Base-by-base conservation (phyloP, 208 protist species). In the Wallacemonas sp. region DNA sequence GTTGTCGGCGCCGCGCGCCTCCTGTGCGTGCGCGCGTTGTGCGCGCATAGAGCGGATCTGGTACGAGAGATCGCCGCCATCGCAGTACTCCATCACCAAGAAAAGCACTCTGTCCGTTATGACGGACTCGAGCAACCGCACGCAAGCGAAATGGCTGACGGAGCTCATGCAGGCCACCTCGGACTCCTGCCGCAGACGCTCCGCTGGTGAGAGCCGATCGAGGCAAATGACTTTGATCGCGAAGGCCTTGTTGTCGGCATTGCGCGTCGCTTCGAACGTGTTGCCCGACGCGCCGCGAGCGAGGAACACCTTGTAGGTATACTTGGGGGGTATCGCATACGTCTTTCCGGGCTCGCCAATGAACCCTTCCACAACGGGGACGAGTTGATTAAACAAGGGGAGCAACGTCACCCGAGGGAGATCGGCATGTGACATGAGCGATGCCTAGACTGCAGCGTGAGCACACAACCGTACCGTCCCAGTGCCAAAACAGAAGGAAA, bases 21-120 rank as follows among this genome's bases (percentile, higher is more conserved):
- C 28, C 5, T 16, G 5, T 32, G 61, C 39, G 22, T 14, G 39
- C 26, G 25, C 7, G 42, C 29, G 65, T 14, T 25, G 23, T 25
- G 18, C 22, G 14, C 55, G 57, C 32, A 76, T 46, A 5, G n/a
- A 12, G 1, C 25, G 55, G 5, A 83, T 45, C 42, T 81, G 81
- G 44, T 50, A 81, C 16, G 46, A 44, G 8, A 88, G 52, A 59
- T 81, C 77, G 20, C 82, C 77, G 8, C 64, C 82, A 50, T 88
- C 74, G 52, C 76, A 79, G 70, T 77, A 84, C 74, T 84, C 77
- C 69, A 84, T 81, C 45, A 84, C 75, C 16, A 88, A 23, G 28
- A 84, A 77, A 3, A 83, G 45, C 25, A 69, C 39, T 11, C 31
- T n/a, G 22, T 69, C 57, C 14, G 68, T 74, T 18, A 69, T 57